Percentiles rank a stretch among this genome's conserved stretches.
These are phyloP conservation scores for Paratrimastix pyriformis DNA, from an alignment of 78 protist species.

Conservation along the genomic window DNA sequence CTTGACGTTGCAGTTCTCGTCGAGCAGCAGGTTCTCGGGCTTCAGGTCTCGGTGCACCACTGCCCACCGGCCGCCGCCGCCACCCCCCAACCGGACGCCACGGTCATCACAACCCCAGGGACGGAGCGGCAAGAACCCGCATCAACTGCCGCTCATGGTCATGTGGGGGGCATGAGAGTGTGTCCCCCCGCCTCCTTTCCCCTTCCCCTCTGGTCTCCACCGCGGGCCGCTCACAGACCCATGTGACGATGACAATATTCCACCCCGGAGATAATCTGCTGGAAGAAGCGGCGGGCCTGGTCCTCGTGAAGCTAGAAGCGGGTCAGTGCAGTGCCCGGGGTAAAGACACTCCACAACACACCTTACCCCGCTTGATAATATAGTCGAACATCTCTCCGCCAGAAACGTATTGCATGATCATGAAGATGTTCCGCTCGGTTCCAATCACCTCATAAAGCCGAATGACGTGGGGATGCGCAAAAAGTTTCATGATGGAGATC, in stretches of 20 bases:
- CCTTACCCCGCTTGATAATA: constrained; percentile 84
- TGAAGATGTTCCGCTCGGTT: constrained; percentile 84
- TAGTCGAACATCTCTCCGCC: constrained; percentile 99
- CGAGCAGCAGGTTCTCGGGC: constrained; percentile 88
- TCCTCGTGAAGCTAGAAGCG: constrained; percentile 49
- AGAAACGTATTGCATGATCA: constrained; percentile 75
- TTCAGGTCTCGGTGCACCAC: constrained; percentile 96
- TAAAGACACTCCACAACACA: too few species aligned
- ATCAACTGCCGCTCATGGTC: too few species aligned
- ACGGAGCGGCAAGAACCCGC: too few species aligned
- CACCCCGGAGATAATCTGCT: constrained; percentile 92
- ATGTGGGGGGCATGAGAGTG: too few species aligned
- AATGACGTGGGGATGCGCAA: constrained; percentile 94
- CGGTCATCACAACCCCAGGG: too few species aligned
- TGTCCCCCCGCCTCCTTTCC: too few species aligned
- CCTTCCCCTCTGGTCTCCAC: too few species aligned
- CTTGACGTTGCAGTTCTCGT: constrained; percentile 44
- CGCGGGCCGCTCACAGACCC: too few species aligned
- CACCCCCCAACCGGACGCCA: too few species aligned
- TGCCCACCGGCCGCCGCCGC: too few species aligned
- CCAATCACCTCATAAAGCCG: constrained; percentile 90
- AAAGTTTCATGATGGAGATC: constrained; percentile 82
- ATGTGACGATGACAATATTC: constrained; percentile 25
- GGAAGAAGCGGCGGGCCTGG: constrained; percentile 84
- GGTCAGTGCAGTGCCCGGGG: background rate